phyloP scores from a whole-genome alignment of 2,329 filamentous ascomycete genomes.

The Pseudogymnoascus sp. region DNA sequence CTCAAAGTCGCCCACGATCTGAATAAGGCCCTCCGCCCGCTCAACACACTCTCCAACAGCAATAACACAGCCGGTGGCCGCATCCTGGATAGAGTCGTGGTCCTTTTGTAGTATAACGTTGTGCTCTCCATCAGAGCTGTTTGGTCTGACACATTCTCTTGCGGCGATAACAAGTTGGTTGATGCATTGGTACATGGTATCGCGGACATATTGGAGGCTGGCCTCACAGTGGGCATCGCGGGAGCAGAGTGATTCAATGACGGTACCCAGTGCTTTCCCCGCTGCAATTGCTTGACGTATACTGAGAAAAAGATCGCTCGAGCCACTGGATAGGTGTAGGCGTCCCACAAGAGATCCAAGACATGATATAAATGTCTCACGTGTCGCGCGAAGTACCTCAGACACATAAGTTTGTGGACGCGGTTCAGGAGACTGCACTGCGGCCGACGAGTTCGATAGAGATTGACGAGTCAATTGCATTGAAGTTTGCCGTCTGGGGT shows the following conservation, averaged over 20 bases:
- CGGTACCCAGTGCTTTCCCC: slow-evolving; percentile 67
- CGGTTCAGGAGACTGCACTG: slow-evolving; percentile 34
- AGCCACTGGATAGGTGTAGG: slow-evolving; percentile 82
- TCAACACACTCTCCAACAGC: slow-evolving; percentile 86
- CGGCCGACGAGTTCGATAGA: slow-evolving; percentile 60
- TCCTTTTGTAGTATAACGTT: slow-evolving; percentile 75
- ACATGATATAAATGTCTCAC: slow-evolving; percentile 84
- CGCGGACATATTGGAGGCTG: slow-evolving; percentile 59
- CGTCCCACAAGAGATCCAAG: slow-evolving; percentile 88
- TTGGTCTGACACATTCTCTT: slow-evolving; percentile 65
- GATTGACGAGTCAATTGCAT: slow-evolving; percentile 23
- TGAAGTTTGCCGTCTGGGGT: slow-evolving; percentile 18
- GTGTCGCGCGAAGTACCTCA: slow-evolving; percentile 67
- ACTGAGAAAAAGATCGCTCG: slow-evolving; percentile 70
- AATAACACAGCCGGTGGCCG: slow-evolving; percentile 80
- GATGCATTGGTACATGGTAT: slow-evolving; percentile 71
- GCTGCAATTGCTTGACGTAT: slow-evolving; percentile 78
- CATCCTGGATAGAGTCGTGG: slow-evolving; percentile 64
- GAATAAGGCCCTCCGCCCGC: slow-evolving; percentile 76
- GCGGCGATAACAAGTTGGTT: slow-evolving; percentile 74
- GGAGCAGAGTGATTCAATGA: slow-evolving; percentile 75
- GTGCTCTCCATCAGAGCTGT: slow-evolving; percentile 60
- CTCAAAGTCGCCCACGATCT: slow-evolving; percentile 86
- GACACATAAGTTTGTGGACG: slow-evolving; percentile 67
- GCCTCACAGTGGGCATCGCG: slow-evolving; percentile 64